A percentile compares a stretch with the other conserved stretches of the same genome.
phyloP scores from a whole-genome alignment of 2,329 filamentous ascomycete species.

The Ophiostoma novo-ulmi region DNA sequence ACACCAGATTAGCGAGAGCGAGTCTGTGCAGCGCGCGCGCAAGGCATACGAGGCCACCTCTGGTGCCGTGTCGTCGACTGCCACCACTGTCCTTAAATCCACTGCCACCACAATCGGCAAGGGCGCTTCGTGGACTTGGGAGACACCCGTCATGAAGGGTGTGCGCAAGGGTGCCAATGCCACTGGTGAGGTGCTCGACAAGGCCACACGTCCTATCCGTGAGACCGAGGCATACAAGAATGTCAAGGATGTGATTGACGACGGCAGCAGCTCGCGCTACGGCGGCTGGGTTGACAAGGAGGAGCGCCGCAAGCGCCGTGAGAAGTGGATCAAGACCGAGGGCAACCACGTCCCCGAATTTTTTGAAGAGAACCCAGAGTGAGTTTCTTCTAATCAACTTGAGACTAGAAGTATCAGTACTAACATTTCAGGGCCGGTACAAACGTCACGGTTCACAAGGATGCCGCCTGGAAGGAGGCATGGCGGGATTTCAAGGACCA shows the following conservation, averaged over 20 bases:
- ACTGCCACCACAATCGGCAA: constrained; percentile 86
- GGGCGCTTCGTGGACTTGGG: constrained; percentile 94
- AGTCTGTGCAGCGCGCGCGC: constrained; percentile 78
- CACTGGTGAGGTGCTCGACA: constrained; percentile 83
- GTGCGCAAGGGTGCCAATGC: constrained; percentile 79
- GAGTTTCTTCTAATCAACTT: constrained; percentile 39
- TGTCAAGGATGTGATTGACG: constrained; percentile 93
- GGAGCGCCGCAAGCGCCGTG: constrained; percentile 75
- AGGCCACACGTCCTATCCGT: constrained; percentile 87
- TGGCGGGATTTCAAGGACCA: constrained; percentile 93
- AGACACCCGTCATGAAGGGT: constrained; percentile 87
- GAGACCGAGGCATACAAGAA: constrained; percentile 93
- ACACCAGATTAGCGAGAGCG: constrained; percentile 88
- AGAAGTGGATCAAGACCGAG: constrained; percentile 63
- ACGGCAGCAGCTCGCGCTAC: constrained; percentile 91
- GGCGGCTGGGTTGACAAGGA: constrained; percentile 97
- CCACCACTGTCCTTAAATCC: constrained; percentile 73
- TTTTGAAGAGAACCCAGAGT: constrained; percentile 82
- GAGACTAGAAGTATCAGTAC: background rate
- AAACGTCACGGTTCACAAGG: constrained; percentile 92
- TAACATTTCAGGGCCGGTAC: constrained; percentile 68
- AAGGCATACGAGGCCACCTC: constrained; percentile 84
- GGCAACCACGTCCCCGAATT: constrained; percentile 51
- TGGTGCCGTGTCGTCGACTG: constrained; percentile 72
- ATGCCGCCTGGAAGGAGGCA: constrained; percentile 95